Base-by-base conservation (phyloP, 2,329 filamentous ascomycete genomes). In the Penicillium aurantiogriseum region DNA sequence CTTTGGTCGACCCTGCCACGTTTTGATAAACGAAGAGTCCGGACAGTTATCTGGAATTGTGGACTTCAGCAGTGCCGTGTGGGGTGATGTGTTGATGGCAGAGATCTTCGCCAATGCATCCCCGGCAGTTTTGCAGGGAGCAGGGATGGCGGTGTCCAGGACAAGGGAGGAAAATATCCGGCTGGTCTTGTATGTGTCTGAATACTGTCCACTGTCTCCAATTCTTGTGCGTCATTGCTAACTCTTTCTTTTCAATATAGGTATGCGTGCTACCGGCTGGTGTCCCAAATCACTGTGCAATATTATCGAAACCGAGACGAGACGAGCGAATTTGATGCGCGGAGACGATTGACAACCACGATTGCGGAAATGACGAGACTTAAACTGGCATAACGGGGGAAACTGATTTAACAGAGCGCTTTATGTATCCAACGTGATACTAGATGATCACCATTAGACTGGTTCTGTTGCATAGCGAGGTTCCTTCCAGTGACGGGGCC, bases 41-140 rank as follows among this genome's bases (percentile, higher is more conserved):
- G 80, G 77, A 58, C 70, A 76, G 40, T 63, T 85, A 9, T 77
- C 76, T 1, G 83, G 82, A 1, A 63, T 85, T 11, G 68, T 82
- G 13, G 83, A 83, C 55, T 82, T 82, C 57, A 79, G 81, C 9
- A 79, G 77, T 51, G 79, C 80, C 15, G 66, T 85, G 4, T 85
- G 83, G 82, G 83, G 83, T 1, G 83, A 86, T 67, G 71, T 80
- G 10, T 74, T 81, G 58, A 79, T 85, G 76, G 79, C 77, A 8
- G 80, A 81, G 54, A 77, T 81, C 25, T 81, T 81, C 53, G 76
- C 73, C 31, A 59, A 66, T 25, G 68, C 73, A 23, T 73, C 71
- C 2, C 44, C 67, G n/a, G 69, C 73, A 13, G 64, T 76, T 31
- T 58, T 76, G 21, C 69, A 74, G 33, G 76, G 73, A 3, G 76